Evolutionary conservation across 306 rosid species (phyloP), one percentile per base, ranked within the genome.

Genomic region (Quercus parvula): DNA sequence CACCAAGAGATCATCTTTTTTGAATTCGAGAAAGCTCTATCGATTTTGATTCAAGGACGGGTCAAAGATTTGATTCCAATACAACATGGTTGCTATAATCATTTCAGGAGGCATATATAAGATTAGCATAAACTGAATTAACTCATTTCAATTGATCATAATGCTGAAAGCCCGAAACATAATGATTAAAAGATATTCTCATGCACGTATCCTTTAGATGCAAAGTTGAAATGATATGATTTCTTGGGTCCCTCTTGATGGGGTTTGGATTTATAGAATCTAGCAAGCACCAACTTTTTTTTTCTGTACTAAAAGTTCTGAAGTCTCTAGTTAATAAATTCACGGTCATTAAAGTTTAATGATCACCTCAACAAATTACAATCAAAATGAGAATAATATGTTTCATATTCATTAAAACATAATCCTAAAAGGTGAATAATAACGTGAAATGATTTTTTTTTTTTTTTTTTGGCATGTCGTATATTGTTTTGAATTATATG

Each of bases 201-300:
- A 24, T 5, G 33, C 25, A 25, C 27, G 75, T 6, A 71, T 61
- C 17, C 75, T 82, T 75, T 62, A 74, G 75, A 76, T 59, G 57
- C 73, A 61, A 57, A 74, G 79, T 58, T 77, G 24, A 71, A 70
- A 67, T 77, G 83, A 52, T 62, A 52, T 75, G 85, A 78, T 85
- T 62, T 76, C 69, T 19, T 5, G 78, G 81, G 87, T 77, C 85
- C 79, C 82, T 38, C 75, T 4, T 41, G 74, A 64, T 76, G 56
- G 35, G 17, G 70, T 58, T 73, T 63, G 77, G 79, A 78, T 83
- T 59, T 85, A 63, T 61, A 67, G 79, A 84, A 81, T 69, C 82
- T 69, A 27, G 33, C 46, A 75, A 80, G 33, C 72, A 67, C 64
- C 57, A 41, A 10, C 5, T 56, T 19, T 62, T 27, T 27, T 30